phyloP scores from a whole-genome alignment of 768 basidiomycete genomes.

The Lentinula aciculospora region DNA sequence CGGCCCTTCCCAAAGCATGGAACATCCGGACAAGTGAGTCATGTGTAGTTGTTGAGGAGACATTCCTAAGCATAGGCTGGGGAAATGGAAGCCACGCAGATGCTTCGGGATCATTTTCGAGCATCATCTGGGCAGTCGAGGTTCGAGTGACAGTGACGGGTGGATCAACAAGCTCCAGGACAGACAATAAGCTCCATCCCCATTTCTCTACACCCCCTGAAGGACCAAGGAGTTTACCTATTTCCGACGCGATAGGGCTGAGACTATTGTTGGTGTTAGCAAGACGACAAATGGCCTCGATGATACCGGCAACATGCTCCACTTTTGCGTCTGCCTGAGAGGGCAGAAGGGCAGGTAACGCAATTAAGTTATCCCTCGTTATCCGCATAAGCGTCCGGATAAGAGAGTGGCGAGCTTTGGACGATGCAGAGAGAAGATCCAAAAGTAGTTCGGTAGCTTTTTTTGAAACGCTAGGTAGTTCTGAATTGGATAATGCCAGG shows the following conservation, averaged over 20 bases:
- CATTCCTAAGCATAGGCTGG: conserved; percentile 48
- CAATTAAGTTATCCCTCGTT: conserved; percentile 56
- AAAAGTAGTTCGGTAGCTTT: conserved; percentile 43
- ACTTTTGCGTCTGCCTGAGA: conserved; percentile 73
- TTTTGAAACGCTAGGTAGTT: conserved; percentile 45
- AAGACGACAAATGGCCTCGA: conserved; percentile 66
- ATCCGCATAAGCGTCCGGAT: conserved; percentile 57
- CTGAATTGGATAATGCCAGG: conserved; percentile 63
- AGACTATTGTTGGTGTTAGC: conserved; percentile 22
- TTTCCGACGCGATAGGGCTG: conserved; percentile 41
- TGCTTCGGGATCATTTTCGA: conserved; percentile 43
- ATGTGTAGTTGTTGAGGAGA: conserved; percentile 45
- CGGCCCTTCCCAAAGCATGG: conserved; percentile 60
- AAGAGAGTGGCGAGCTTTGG: conserved; percentile 37
- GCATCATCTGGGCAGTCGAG: conserved; percentile 47
- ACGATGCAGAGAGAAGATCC: conserved; percentile 36
- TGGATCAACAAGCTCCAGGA: conserved; percentile 69
- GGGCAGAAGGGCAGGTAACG: conserved; percentile 67
- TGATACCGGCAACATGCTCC: conserved; percentile 57
- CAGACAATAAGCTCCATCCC: conserved; percentile 82
- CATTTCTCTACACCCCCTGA: conserved; percentile 84
- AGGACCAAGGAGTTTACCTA: conserved; percentile 71
- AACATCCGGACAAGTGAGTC: conserved; percentile 67
- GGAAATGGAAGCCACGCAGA: conserved; percentile 47
- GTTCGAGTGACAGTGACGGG: conserved; percentile 39